phyloP scores from a whole-genome alignment of 176 grass and related monocot species.

The Avena eriantha region DNA sequence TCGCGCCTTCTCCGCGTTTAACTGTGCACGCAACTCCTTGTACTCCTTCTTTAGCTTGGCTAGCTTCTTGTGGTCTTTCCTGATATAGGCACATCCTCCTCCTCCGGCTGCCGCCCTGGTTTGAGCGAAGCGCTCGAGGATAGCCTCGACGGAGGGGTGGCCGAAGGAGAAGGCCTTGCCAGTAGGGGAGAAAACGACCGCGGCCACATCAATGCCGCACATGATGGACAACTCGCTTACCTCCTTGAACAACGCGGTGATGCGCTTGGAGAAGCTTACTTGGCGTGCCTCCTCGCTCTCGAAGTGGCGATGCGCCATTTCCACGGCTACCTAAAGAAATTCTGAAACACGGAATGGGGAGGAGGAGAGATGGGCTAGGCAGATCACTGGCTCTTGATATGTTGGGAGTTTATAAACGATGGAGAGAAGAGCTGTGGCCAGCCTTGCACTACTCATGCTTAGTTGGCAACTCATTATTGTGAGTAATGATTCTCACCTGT shows the following conservation, averaged over 20 bases:
- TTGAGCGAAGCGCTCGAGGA: conserved; percentile 42
- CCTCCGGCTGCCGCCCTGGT: not conserved
- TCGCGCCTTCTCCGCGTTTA: conserved; percentile 39
- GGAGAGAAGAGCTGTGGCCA: not conserved
- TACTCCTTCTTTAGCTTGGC: not conserved
- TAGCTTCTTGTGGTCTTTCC: too few relatives aligned
- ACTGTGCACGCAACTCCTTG: conserved; percentile 9
- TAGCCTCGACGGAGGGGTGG: conserved; percentile 47
- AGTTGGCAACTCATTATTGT: not conserved
- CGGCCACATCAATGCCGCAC: conserved; percentile 45
- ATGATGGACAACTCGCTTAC: conserved; percentile 53
- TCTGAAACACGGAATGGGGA: not conserved
- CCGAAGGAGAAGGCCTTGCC: conserved; percentile 65
- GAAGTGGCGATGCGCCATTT: not conserved
- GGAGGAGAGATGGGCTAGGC: not conserved
- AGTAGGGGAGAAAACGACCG: conserved; percentile 56
- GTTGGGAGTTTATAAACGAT: not conserved
- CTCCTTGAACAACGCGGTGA: conserved; percentile 54
- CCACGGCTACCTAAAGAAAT: not conserved
- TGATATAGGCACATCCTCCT: not conserved
- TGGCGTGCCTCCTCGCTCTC: conserved; percentile 34
- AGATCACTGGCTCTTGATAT: not conserved
- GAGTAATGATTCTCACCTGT: not conserved
- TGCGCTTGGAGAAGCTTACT: conserved; percentile 61
- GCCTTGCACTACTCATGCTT: not conserved